A percentile compares a stretch with the other conserved stretches of the same genome.
Conservation (phyloP, 2,329 filamentous ascomycete species). For the Chaetomium olivaceum region DNA sequence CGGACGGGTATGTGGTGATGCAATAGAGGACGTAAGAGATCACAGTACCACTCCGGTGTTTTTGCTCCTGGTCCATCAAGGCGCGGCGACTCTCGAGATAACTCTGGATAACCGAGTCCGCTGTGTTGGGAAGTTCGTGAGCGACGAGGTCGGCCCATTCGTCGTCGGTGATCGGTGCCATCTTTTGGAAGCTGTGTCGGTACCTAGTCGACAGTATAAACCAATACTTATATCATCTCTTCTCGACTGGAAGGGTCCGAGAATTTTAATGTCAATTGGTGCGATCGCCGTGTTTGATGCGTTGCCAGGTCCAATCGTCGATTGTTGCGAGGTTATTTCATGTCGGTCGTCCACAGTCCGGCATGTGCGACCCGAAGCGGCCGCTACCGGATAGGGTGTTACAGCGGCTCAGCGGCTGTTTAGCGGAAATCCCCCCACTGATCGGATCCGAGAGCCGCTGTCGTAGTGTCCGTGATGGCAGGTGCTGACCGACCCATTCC, state of each 20-base stretch:
- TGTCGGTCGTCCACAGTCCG: background rate
- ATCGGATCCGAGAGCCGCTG: slow-evolving; percentile 9
- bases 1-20: slow-evolving; percentile 28
- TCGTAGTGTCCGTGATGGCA: background rate
- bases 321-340: background rate
- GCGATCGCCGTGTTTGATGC: background rate
- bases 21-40: slow-evolving; percentile 32
- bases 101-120: slow-evolving; percentile 78
- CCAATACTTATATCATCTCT: background rate
- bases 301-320: background rate
- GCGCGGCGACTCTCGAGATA: slow-evolving; percentile 75
- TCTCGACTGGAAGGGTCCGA: background rate
- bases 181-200: background rate
- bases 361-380: background rate
- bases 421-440: background rate
- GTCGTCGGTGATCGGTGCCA: slow-evolving; percentile 49
- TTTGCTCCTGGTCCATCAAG: slow-evolving; percentile 78
- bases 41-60: slow-evolving; percentile 71
- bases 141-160: slow-evolving; percentile 61
- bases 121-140: slow-evolving; percentile 55
- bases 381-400: background rate
- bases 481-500: background rate
- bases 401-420: slow-evolving; percentile 3
- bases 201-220: background rate
- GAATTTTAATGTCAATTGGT: background rate